Base-by-base conservation (phyloP, 495 filamentous ascomycete species). In the Trichoderma virens region DNA sequence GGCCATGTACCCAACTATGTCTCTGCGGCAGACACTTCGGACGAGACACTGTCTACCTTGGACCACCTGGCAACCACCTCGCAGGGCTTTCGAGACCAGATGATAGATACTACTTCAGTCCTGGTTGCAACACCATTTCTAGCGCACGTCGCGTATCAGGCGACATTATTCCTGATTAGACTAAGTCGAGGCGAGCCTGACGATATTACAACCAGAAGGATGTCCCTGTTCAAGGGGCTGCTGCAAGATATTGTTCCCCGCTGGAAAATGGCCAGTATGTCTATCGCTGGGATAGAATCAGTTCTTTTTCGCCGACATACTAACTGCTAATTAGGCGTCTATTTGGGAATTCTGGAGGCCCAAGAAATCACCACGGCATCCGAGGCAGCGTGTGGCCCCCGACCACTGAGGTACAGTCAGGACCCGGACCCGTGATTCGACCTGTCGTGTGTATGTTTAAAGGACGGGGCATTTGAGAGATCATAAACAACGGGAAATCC, bases 261-360 rank as follows among this genome's bases (percentile, higher is more conserved):
- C 34, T 76, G 72, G 72, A 68, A 68, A 43, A 68, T 72, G 73
- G 73, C 66, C 18, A 67, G 68, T 30, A 59, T 3, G 25, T 25
- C 14, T 31, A 59, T 13, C 20, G 1, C 62, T 41, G 51, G 63
- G 27, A 20, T 8, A 39, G 1, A 13, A 2, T 9, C 38, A 8
- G 8, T 39, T 13, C 7, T 14, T 2, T 39, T 39, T 13, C 16
- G 2, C 16, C 38, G 16, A 14, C 7, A 13, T 39, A 14, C 38
- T 39, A 14, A 39, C 7, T 39, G 25, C 14, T 11, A 45, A 13
- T 6, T 27, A 68, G 65, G 64, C 51, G 69, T 71, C 59, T 72
- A 74, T 70, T 65, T 72, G 14, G 64, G 70, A 43, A 65, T 74
- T 18, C 64, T 70, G 5, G 68, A 68, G 61, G 68, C 66, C 3